phyloP scores from a whole-genome alignment of 2,329 filamentous ascomycete genomes.

The Penicillium freii region DNA sequence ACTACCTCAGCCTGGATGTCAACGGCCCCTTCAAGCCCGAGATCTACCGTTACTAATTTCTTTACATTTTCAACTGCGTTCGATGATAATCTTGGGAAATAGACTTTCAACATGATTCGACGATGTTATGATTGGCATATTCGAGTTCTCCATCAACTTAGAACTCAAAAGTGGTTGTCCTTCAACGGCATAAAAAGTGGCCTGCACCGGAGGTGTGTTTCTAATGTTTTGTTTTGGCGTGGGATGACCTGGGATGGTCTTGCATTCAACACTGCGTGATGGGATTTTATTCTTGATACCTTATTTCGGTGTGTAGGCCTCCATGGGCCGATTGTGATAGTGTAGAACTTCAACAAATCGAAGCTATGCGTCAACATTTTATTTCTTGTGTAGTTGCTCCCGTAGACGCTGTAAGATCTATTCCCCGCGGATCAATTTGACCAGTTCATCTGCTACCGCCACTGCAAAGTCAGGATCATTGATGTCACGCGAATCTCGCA shows the following conservation, averaged over 20 bases:
- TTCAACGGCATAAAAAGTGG: slow-evolving; percentile 60
- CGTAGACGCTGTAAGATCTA: neutral
- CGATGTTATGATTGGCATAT: slow-evolving; percentile 58
- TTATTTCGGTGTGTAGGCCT: slow-evolving; percentile 16
- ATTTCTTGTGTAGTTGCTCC: neutral
- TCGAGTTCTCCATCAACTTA: slow-evolving; percentile 44
- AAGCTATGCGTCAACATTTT: slow-evolving; percentile 12
- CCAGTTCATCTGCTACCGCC: slow-evolving; percentile 23
- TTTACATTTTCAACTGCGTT: slow-evolving; percentile 30
- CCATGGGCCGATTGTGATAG: slow-evolving; percentile 17
- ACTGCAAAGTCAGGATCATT: slow-evolving; percentile 34
- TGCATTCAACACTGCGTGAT: slow-evolving; percentile 40
- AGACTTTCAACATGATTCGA: slow-evolving; percentile 58
- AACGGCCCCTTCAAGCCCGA: slow-evolving; percentile 97
- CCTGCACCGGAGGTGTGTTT: slow-evolving; percentile 31
- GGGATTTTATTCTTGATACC: slow-evolving; percentile 28
- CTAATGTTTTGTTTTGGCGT: slow-evolving; percentile 30
- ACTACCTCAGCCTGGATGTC: slow-evolving; percentile 83
- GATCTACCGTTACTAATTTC: slow-evolving; percentile 65
- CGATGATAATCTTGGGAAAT: slow-evolving; percentile 35
- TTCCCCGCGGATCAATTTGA: slow-evolving; percentile 16
- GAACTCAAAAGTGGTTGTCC: slow-evolving; percentile 54
- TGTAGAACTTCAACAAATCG: slow-evolving; percentile 12
- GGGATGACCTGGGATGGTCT: slow-evolving; percentile 36
- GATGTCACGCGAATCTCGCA: slow-evolving; percentile 45